Evolutionary conservation across 108 stramenopile species (phyloP).

Genomic region (Nitzschia sp.): DNA sequence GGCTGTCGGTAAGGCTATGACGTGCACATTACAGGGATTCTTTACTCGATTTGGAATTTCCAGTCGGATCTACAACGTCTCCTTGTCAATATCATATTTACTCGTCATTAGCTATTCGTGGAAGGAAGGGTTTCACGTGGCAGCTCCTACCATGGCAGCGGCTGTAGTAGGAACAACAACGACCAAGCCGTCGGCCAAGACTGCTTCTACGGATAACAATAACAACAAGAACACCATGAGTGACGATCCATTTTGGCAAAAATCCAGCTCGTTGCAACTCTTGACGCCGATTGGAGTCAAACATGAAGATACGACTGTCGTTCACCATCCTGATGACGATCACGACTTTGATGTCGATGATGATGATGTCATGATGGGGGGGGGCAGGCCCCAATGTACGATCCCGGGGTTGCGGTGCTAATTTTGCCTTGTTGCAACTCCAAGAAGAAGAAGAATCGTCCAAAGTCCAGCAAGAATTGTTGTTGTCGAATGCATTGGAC

Average conservation of each 20-base stretch:
- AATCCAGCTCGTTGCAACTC: constrained; percentile 10
- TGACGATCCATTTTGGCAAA: constrained; percentile 27
- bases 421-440: neutral
- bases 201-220: neutral
- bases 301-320: neutral
- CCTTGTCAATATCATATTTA: constrained; percentile 42
- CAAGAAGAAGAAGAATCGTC: neutral
- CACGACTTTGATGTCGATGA: neutral
- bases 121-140: constrained; percentile 32
- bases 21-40: constrained; percentile 47
- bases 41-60: constrained; percentile 39
- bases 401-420: neutral
- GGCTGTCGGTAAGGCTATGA: constrained; percentile 19
- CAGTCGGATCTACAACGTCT: constrained; percentile 30
- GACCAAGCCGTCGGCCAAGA: neutral
- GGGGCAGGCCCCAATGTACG: neutral
- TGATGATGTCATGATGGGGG: constrained; percentile 1
- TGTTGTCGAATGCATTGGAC: constrained; percentile 65
- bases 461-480: constrained; percentile 13
- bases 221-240: neutral
- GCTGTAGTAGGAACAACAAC: neutral
- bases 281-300: constrained; percentile 7
- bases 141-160: constrained; percentile 20
- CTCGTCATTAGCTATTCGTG: constrained; percentile 41
- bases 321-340: neutral